These are phyloP conservation scores for Arthrobotrys sinensis DNA, from an alignment of 2,329 filamentous ascomycete genomes.

Conservation along the genomic window DNA sequence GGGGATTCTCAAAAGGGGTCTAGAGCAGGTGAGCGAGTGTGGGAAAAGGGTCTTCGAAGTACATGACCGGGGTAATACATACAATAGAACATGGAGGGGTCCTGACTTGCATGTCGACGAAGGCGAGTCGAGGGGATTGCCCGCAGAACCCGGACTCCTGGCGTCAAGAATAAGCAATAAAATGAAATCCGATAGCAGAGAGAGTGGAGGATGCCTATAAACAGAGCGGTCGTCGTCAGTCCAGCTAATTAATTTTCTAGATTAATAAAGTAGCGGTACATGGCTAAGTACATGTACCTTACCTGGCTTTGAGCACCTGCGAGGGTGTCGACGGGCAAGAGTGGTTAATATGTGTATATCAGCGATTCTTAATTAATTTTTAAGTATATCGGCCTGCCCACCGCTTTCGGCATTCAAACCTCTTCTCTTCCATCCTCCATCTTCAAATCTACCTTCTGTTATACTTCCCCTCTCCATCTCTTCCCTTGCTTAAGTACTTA, in stretches of 20 bases:
- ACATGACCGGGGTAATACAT: constrained; percentile 12
- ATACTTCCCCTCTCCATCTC: background rate
- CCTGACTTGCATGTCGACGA: constrained; percentile 23
- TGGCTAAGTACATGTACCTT: too few species aligned
- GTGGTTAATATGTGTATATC: background rate
- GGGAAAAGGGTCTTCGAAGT: constrained; percentile 24
- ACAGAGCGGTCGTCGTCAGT: constrained; percentile 15
- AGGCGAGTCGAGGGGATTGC: constrained; percentile 33
- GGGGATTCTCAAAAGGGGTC: constrained; percentile 37
- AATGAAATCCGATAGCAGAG: background rate
- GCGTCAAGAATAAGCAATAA: constrained; percentile 45
- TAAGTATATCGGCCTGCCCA: constrained; percentile 27
- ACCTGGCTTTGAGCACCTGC: constrained; percentile 4
- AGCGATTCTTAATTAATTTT: background rate
- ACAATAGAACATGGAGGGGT: constrained; percentile 3
- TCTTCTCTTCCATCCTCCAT: background rate
- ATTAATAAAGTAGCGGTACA: too few species aligned
- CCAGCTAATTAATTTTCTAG: too few species aligned
- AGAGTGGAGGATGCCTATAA: background rate
- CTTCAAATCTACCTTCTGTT: constrained; percentile 5
- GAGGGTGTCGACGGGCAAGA: constrained; percentile 9
- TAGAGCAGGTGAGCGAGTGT: constrained; percentile 11
- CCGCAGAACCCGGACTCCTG: constrained; percentile 40
- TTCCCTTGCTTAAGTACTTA: constrained; percentile 1
- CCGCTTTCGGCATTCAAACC: constrained; percentile 46